Conservation (phyloP, 441 rosid genomes). For the Codiaeum variegatum region DNA sequence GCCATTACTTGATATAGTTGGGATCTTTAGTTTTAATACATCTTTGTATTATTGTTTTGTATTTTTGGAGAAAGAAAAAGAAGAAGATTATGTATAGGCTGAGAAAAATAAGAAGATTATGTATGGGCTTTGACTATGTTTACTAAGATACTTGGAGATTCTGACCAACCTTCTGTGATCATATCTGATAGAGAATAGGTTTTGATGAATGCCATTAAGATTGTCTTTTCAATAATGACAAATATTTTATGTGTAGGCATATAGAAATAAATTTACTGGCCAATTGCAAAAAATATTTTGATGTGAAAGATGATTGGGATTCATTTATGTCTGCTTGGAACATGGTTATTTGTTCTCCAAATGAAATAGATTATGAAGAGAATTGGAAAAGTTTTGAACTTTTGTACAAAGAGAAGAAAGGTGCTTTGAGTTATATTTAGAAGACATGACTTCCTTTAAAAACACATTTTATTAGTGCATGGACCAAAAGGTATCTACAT, state of each 20-base stretch:
- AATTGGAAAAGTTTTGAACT: not conserved
- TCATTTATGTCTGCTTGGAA: not conserved
- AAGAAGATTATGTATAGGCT: slow-evolving; percentile 11
- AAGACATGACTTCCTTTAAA: not conserved
- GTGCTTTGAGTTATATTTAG: not conserved
- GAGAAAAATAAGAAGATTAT: too few species aligned
- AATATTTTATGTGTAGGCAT: slow-evolving; percentile 17
- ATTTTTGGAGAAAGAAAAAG: not conserved
- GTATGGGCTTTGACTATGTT: slow-evolving; percentile 16
- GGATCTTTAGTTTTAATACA: not conserved
- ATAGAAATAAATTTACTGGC: slow-evolving; percentile 15
- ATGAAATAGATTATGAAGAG: not conserved
- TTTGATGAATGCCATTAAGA: slow-evolving; percentile 10
- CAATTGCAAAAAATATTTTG: not conserved
- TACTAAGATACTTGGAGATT: not conserved
- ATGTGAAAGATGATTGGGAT: not conserved
- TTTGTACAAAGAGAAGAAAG: not conserved
- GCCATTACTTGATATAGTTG: not conserved
- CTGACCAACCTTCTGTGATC: slow-evolving; percentile 14
- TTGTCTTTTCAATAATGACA: not conserved
- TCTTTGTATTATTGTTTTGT: slow-evolving; percentile 1
- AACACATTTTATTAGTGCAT: not conserved
- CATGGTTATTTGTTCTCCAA: not conserved
- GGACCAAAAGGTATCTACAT: not conserved
- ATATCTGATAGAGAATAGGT: slow-evolving; percentile 16